Evolutionary conservation across 306 rosid species (phyloP).

Genomic region (Hippophae rhamnoides): DNA sequence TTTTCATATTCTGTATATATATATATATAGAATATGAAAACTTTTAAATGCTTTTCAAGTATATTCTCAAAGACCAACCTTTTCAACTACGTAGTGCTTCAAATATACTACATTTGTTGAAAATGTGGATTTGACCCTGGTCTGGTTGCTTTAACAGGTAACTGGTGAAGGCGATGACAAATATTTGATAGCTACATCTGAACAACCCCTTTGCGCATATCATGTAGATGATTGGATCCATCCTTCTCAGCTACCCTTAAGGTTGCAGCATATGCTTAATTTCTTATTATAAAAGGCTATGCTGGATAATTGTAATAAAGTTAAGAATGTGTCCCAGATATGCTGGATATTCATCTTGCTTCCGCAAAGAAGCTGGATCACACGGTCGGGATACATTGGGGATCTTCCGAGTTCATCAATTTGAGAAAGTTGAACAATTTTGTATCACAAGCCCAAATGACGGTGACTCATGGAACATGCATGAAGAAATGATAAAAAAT

Average conservation of each 20-base stretch:
- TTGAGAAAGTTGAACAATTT: conserved; percentile 94
- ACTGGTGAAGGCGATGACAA: conserved; percentile 99
- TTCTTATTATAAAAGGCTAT: not conserved
- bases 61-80: too few relatives aligned
- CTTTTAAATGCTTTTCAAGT: too few relatives aligned
- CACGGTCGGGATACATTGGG: conserved; percentile 97
- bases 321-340: conserved; percentile 35
- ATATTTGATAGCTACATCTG: conserved; percentile 93
- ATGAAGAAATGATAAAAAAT: conserved; percentile 87
- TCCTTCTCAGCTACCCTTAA: conserved; percentile 78
- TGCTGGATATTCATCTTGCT: conserved; percentile 96
- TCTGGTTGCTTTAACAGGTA: conserved; percentile 35
- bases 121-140: conserved; percentile 2
- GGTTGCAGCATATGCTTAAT: conserved; percentile 32
- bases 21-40: too few relatives aligned
- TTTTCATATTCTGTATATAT: not conserved
- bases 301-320: too few relatives aligned
- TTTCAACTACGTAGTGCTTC: too few relatives aligned
- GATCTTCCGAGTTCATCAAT: conserved; percentile 91
- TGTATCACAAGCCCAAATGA: conserved; percentile 76
- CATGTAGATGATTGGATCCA: conserved; percentile 93
- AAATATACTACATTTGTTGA: not conserved
- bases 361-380: conserved; percentile 95
- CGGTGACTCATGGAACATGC: conserved; percentile 90
- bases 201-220: conserved; percentile 89